Evolutionary conservation across 1,284 basidiomycete species (phyloP), one percentile per base, ranked within the genome.

Genomic region (Trichosporon sp.): DNA sequence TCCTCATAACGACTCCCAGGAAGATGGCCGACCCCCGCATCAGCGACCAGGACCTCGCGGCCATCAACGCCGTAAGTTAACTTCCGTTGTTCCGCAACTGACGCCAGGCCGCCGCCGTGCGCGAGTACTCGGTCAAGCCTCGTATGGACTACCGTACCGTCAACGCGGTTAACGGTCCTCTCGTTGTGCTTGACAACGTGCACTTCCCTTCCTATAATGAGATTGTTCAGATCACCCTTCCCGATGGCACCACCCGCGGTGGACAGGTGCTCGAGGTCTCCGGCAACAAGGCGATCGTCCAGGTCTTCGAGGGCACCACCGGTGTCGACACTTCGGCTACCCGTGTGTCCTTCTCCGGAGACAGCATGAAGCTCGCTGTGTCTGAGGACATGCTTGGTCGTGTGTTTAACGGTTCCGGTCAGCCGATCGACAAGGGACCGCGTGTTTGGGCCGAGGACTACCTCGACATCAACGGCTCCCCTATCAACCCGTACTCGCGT

Each of bases 131-230:
- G 70, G 84, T 88, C 73, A 85, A 98, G 78, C 96, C 96, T 65
- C 92, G 96, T 84, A 87, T 98, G 76, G 94, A 98, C 85, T 98
- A 98, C 86, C 90, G 93, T 73, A 97, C 95, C 59, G 95, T 98
- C 69, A 94, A 94, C 80, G 94, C 94, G 74, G 92, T 98, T 84
- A 98, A 98, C 81, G 96, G 94, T 67, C 94, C 94, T 63, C 88
- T 99, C 68, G 97, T 99, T 72, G 91, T 99, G 16, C 87, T 99
- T 75, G 97, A 99, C 86, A 98, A 99, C 84, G 97, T 99, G 88
- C 98, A 98, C 92, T 99, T 99, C 85, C 93, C 96, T 4, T 95
- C 95, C n/a, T 99, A 98, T 88, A 99, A 99, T 84, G 97, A 99
- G 87, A 99, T 98, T 78, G 97, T 99, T 38, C 91, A 93, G 79